Evolutionary conservation across 176 grass and related monocot genomes (phyloP).

Genomic region (Olyra latifolia): DNA sequence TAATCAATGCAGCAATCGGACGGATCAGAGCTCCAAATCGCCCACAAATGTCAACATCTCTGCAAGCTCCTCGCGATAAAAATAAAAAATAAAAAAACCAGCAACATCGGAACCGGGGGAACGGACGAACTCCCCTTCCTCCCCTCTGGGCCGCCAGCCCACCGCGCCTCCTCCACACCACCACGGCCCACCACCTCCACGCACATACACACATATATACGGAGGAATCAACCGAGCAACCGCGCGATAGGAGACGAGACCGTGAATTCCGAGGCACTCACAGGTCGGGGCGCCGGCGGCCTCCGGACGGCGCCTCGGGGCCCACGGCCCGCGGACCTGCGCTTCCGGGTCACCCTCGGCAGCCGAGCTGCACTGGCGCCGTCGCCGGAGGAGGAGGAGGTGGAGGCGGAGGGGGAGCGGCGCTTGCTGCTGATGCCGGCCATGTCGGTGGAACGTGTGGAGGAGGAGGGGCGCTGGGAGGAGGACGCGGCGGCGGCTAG

Average conservation of each 20-base stretch:
- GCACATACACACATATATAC: neutral
- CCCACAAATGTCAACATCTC: neutral
- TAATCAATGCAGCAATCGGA: neutral
- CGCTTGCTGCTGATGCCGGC: conserved; percentile 42
- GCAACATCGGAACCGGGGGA: neutral
- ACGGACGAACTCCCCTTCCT: neutral
- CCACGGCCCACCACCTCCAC: conserved; percentile 45
- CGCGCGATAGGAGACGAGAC: neutral
- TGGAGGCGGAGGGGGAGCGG: conserved; percentile 31
- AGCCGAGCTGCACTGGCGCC: neutral
- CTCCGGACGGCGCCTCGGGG: conserved; percentile 28
- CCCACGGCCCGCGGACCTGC: conserved; percentile 35
- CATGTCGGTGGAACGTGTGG: conserved; percentile 31
- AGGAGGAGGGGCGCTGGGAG: neutral
- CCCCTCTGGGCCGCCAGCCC: conserved; percentile 53
- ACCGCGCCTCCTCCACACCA: conserved; percentile 10
- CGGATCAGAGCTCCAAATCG: conserved; percentile 24
- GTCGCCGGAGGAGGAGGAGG: conserved; percentile 29
- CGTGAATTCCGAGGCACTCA: conserved; percentile 71
- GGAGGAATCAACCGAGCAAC: neutral
- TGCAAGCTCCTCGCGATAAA: neutral
- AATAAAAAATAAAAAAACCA: neutral
- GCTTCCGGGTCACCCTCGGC: conserved; percentile 38
- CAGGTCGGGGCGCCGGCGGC: conserved; percentile 29
- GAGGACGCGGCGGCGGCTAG: conserved; percentile 45